Evolutionary conservation across 176 grass and related monocot species (phyloP).

Genomic region (Pontederia paniculata): DNA sequence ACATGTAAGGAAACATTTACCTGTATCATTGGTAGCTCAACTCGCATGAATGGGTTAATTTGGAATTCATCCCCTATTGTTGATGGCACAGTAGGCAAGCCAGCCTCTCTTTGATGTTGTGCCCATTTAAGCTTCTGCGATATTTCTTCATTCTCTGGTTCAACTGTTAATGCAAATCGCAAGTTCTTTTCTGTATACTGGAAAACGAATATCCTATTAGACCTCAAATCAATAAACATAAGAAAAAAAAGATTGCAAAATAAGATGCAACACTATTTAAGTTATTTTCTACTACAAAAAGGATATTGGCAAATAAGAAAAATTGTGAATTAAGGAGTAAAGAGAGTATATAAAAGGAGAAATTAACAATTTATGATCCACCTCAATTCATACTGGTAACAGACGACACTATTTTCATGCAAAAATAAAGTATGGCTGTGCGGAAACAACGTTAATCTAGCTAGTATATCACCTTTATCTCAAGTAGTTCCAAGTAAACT

Average conservation of each 20-base stretch:
- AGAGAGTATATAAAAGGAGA: too few relatives aligned
- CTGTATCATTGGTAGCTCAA: constrained; percentile 81
- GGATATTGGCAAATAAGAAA: too few relatives aligned
- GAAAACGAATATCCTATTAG: constrained; percentile 1
- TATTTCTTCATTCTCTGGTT: constrained; percentile 67
- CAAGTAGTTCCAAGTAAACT: too few relatives aligned
- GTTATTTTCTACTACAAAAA: too few relatives aligned
- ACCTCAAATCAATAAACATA: neutral
- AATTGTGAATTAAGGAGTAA: too few relatives aligned
- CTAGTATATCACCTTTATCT: too few relatives aligned
- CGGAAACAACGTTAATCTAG: too few relatives aligned
- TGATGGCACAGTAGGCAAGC: constrained; percentile 65
- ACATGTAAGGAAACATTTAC: constrained; percentile 15
- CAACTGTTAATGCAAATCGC: constrained; percentile 61
- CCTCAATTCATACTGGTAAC: too few relatives aligned
- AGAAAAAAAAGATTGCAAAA: neutral
- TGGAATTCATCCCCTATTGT: constrained; percentile 82
- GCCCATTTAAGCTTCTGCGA: constrained; percentile 83
- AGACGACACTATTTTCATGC: too few relatives aligned
- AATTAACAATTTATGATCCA: too few relatives aligned
- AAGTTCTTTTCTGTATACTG: constrained; percentile 83
- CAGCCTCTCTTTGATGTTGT: constrained; percentile 39
- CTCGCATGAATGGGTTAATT: constrained; percentile 90
- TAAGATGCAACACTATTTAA: too few relatives aligned
- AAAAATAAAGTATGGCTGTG: too few relatives aligned